Evolutionary conservation across 2,329 filamentous ascomycete species (phyloP).

Genomic region (Fusarium pseudocircinatum): DNA sequence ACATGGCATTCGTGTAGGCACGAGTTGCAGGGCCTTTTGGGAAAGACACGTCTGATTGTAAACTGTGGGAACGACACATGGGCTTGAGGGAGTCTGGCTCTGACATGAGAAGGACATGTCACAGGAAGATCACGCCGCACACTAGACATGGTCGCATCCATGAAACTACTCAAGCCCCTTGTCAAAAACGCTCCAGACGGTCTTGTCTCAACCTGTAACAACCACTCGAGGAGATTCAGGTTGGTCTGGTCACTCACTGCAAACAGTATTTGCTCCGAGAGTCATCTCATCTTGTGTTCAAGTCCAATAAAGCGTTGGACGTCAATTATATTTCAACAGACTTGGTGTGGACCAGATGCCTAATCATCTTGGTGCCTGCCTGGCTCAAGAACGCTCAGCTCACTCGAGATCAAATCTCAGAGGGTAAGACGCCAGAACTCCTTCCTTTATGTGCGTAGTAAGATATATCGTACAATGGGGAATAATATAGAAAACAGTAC

Average conservation of each 20-base stretch:
- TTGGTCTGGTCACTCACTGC: background rate
- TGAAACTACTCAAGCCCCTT: background rate
- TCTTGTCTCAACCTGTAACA: slow-evolving; percentile 4
- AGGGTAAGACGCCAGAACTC: slow-evolving; percentile 23
- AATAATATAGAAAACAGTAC: slow-evolving; percentile 8
- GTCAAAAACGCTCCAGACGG: background rate
- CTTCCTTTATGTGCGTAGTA: slow-evolving; percentile 24
- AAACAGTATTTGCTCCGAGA: background rate
- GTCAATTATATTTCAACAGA: slow-evolving; percentile 25
- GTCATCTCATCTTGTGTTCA: slow-evolving; percentile 7
- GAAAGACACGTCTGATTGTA: background rate
- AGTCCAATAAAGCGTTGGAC: slow-evolving; percentile 11
- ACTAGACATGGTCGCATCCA: slow-evolving; percentile 7
- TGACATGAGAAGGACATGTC: background rate
- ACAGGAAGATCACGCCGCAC: slow-evolving; percentile 1
- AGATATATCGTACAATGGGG: slow-evolving; percentile 31
- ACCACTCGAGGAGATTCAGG: background rate
- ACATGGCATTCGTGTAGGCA: slow-evolving; percentile 5
- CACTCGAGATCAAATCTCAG: slow-evolving; percentile 5
- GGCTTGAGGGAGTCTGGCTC: background rate
- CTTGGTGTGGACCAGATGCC: slow-evolving; percentile 17
- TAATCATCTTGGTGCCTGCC: slow-evolving; percentile 16
- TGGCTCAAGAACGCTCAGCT: slow-evolving; percentile 16
- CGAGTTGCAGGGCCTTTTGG: slow-evolving; percentile 8
- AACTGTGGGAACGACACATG: slow-evolving; percentile 4